Conservation (phyloP, 2,329 filamentous ascomycete genomes). For the Teratosphaeria destructans region DNA sequence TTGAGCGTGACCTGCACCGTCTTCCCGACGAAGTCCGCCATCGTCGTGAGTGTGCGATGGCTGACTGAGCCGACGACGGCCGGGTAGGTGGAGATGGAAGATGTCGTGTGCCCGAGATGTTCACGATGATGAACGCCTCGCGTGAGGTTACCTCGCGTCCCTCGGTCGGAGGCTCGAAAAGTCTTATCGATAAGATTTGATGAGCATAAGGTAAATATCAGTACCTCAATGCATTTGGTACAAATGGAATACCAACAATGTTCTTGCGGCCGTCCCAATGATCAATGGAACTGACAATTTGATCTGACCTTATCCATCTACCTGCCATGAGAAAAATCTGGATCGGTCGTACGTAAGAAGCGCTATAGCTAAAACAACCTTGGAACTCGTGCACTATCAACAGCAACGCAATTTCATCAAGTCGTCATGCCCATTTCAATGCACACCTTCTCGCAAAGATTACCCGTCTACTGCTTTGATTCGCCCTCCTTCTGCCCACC, state of each 20-base stretch:
- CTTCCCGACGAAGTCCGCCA: slow-evolving; percentile 56
- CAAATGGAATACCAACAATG: neutral
- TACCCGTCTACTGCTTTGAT: slow-evolving; percentile 2
- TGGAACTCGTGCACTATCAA: neutral
- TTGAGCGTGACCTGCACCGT: slow-evolving; percentile 64
- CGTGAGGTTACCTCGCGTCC: neutral
- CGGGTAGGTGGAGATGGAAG: neutral
- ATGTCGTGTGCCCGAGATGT: neutral
- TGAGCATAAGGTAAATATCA: neutral
- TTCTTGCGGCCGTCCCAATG: neutral
- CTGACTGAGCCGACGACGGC: neutral
- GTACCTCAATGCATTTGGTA: neutral
- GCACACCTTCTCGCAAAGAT: neutral
- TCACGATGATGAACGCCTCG: neutral
- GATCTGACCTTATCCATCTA: no score
- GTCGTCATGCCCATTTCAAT: neutral
- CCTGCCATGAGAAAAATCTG: neutral
- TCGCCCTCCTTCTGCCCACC: slow-evolving; percentile 23
- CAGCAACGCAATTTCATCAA: neutral
- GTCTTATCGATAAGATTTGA: neutral
- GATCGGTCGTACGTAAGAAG: neutral
- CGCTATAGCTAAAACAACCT: neutral
- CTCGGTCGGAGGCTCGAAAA: neutral
- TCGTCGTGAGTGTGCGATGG: neutral
- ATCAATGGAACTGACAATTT: no score